Evolutionary conservation across 345 rosid genomes (phyloP).

Genomic region (Tarenaya hassleriana): DNA sequence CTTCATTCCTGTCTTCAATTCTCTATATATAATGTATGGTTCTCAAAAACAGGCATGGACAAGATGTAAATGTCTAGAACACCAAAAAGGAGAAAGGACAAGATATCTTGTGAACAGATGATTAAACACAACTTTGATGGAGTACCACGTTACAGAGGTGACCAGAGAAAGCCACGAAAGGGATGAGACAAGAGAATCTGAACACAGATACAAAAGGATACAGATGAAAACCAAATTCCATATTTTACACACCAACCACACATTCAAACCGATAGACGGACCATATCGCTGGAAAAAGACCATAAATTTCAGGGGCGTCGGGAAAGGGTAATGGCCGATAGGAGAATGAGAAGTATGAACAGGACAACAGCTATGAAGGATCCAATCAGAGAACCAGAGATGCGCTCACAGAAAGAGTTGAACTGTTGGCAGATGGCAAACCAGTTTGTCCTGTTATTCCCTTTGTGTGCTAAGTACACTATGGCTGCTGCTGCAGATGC

Average conservation of each 20-base stretch:
- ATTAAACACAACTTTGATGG: slow-evolving; percentile 8
- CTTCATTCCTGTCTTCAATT: not conserved
- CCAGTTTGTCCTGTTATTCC: slow-evolving; percentile 68
- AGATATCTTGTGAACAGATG: slow-evolving; percentile 1
- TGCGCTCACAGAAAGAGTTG: slow-evolving; percentile 72
- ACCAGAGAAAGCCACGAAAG: not conserved
- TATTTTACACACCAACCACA: slow-evolving; percentile 17
- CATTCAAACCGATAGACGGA: not conserved
- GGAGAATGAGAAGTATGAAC: slow-evolving; percentile 39
- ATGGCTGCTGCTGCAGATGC: slow-evolving; percentile 79
- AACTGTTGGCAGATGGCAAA: slow-evolving; percentile 65
- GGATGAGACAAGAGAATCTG: slow-evolving; percentile 4
- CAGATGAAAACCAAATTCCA: slow-evolving; percentile 9
- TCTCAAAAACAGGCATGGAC: slow-evolving; percentile 1
- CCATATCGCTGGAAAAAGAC: not conserved
- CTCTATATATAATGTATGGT: slow-evolving; percentile 5
- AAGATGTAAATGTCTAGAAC: not conserved
- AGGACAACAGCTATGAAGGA: slow-evolving; percentile 42
- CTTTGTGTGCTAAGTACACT: slow-evolving; percentile 70
- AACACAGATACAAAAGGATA: slow-evolving; percentile 1
- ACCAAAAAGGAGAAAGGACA: not conserved
- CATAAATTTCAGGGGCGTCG: slow-evolving; percentile 32
- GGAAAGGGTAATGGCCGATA: slow-evolving; percentile 51
- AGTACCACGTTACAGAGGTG: slow-evolving; percentile 11
- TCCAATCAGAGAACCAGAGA: slow-evolving; percentile 67